Evolutionary conservation across 495 filamentous ascomycete genomes (phyloP), one percentile per base, ranked within the genome.

Genomic region (Letharia columbiana): DNA sequence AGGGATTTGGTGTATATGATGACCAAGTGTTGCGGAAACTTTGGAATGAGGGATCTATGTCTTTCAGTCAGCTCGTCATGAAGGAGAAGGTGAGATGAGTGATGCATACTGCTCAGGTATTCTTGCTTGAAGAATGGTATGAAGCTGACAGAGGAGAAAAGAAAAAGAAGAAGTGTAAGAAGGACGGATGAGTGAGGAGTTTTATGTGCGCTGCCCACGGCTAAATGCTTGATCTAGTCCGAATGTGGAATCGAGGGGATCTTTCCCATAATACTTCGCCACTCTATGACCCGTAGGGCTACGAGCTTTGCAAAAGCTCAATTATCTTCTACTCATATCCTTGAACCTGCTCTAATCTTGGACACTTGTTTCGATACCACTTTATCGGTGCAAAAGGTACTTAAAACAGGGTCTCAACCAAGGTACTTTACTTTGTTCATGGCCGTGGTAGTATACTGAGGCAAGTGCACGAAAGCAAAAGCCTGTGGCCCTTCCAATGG

Each of bases 81-180:
- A n/a, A 7, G 12, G 10, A 39, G 23, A 39, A 61, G 62, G 39
- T 47, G 41, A 57, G 33, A 44, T 33, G 47, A 31, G 17, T 23
- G 47, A 33, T 44, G 20, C 47, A 33, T 18, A 57, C 52, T 57
- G 42, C 39, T 59, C 63, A 28, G 66, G 23, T 65, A 41, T 49
- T 69, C 67, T 59, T 47, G 61, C 49, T 47, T 62, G 50, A 37
- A 41, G 28, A 50, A 47, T 47, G 64, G 44, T 40, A 60, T 33
- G 8, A 58, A 49, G 41, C 68, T 49, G 54, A 54, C 39, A 59
- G 18, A 62, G 64, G 45, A 63, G 65, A 20, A 50, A 64, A 40
- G 37, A 54, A 31, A n/a, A 49, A 44, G 61, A 52, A 40, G 33
- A 50, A 56, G 54, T 8, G 4, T 18, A 57, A 57, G 54, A 57